Conservation (phyloP, 2,329 filamentous ascomycete genomes). For the Microcyclospora pomicola region DNA sequence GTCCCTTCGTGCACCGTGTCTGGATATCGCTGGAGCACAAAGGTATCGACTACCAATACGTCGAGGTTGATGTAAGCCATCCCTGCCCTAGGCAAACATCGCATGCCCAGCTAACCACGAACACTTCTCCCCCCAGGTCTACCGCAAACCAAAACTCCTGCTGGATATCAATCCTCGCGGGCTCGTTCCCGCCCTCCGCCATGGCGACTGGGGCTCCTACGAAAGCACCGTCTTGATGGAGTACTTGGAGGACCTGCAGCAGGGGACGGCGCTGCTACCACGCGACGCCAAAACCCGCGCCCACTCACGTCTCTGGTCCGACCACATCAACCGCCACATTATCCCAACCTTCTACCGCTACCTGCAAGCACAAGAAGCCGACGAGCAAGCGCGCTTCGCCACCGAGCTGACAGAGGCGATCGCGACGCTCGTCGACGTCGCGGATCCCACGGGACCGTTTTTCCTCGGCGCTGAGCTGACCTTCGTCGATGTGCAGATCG, state of each 20-base stretch:
- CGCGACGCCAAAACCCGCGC: conserved; percentile 54
- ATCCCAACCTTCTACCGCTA: conserved; percentile 64
- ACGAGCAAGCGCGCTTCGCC: conserved; percentile 45
- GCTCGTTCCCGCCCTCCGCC: conserved; percentile 60
- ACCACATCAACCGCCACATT: conserved; percentile 67
- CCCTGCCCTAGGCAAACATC: neutral
- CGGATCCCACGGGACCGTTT: conserved; percentile 50
- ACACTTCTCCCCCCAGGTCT: conserved; percentile 32
- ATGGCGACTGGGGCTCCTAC: conserved; percentile 69
- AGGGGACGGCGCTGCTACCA: conserved; percentile 49
- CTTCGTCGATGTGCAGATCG: conserved; percentile 62
- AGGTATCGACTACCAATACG: conserved; percentile 66
- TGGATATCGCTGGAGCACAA: conserved; percentile 83
- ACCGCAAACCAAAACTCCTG: conserved; percentile 55
- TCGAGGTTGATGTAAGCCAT: conserved; percentile 55
- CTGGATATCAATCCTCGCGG: conserved; percentile 65
- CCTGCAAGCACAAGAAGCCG: conserved; percentile 48
- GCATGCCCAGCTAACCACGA: neutral
- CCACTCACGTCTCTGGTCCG: conserved; percentile 63
- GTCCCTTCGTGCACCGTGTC: conserved; percentile 74
- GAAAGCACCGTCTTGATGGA: conserved; percentile 74
- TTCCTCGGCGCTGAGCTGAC: conserved; percentile 46
- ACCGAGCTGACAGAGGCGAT: conserved; percentile 54
- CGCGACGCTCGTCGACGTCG: conserved; percentile 43
- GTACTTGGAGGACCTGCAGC: conserved; percentile 67